These are phyloP conservation scores for Agaricus blazei DNA, from an alignment of 768 basidiomycete species.

Conservation along the genomic window DNA sequence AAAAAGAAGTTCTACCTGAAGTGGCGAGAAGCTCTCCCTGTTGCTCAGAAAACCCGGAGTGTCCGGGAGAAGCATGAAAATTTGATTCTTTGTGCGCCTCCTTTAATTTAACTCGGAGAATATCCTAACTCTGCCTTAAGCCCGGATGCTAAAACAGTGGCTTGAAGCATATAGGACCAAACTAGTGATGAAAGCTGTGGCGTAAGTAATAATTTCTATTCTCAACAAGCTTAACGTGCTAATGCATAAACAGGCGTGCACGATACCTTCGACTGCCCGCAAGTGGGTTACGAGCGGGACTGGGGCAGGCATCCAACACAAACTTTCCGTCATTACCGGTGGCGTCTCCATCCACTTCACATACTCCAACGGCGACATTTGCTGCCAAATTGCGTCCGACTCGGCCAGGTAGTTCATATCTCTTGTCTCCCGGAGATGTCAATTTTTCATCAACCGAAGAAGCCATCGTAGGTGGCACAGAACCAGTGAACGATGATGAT, in stretches of 20 bases:
- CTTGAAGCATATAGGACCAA: constrained; percentile 62
- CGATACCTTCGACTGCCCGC: constrained; percentile 74
- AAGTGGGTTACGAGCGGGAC: constrained; percentile 35
- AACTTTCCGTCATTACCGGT: constrained; percentile 13
- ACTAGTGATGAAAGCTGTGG: constrained; percentile 73
- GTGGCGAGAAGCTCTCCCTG: constrained; percentile 71
- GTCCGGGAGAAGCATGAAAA: constrained; percentile 41
- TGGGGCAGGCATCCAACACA: constrained; percentile 19
- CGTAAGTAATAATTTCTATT: constrained; percentile 47
- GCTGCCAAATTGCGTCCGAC: constrained; percentile 4
- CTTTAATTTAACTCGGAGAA: constrained; percentile 3
- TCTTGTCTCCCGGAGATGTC: constrained; percentile 13
- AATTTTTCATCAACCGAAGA: not conserved
- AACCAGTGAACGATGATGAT: not conserved
- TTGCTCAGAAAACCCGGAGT: constrained; percentile 55
- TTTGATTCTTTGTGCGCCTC: not conserved
- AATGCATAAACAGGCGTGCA: constrained; percentile 54
- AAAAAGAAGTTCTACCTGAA: constrained; percentile 58
- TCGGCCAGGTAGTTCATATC: constrained; percentile 7
- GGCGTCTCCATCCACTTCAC: not conserved
- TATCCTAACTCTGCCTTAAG: constrained; percentile 24
- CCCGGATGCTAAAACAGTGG: constrained; percentile 60
- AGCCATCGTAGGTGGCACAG: not conserved
- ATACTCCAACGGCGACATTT: not conserved
- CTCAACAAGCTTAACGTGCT: not conserved